These are phyloP conservation scores for Candida michaelii DNA, from an alignment of 805 yeast species.

Conservation along the genomic window DNA sequence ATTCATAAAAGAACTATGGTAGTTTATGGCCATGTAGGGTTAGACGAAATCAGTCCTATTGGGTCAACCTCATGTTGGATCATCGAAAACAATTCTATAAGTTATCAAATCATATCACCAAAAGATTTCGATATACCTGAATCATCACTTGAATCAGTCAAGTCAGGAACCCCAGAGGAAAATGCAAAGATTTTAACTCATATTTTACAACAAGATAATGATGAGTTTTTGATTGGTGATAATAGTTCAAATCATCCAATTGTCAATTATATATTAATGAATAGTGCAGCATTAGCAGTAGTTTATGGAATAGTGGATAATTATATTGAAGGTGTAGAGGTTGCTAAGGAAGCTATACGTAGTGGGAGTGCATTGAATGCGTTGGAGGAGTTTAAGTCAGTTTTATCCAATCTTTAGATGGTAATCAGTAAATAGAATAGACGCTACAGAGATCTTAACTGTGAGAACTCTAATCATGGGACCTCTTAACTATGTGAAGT, in stretches of 20 bases:
- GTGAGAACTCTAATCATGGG: neutral
- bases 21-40: slow-evolving; percentile 89
- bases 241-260: slow-evolving; percentile 51
- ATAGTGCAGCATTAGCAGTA: slow-evolving; percentile 83
- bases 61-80: slow-evolving; percentile 84
- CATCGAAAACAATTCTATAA: slow-evolving; percentile 46
- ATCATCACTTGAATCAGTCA: slow-evolving; percentile 66
- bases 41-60: slow-evolving; percentile 91
- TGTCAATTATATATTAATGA: slow-evolving; percentile 86
- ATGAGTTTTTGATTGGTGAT: slow-evolving; percentile 44
- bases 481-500: too few species aligned
- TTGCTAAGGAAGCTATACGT: slow-evolving; percentile 67
- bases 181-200: slow-evolving; percentile 64
- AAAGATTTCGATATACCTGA: slow-evolving; percentile 77
- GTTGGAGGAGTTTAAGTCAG: slow-evolving; percentile 49
- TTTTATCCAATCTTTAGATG: slow-evolving; percentile 13
- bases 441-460: too few species aligned
- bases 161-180: slow-evolving; percentile 82
- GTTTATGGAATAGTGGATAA: slow-evolving; percentile 63
- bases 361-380: slow-evolving; percentile 67
- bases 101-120: slow-evolving; percentile 56
- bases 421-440: too few species aligned
- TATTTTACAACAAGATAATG: slow-evolving; percentile 45
- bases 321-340: slow-evolving; percentile 76
- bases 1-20: slow-evolving; percentile 65